Evolutionary conservation across 2,329 filamentous ascomycete genomes (phyloP).

Genomic region (Bipolaris cookei): DNA sequence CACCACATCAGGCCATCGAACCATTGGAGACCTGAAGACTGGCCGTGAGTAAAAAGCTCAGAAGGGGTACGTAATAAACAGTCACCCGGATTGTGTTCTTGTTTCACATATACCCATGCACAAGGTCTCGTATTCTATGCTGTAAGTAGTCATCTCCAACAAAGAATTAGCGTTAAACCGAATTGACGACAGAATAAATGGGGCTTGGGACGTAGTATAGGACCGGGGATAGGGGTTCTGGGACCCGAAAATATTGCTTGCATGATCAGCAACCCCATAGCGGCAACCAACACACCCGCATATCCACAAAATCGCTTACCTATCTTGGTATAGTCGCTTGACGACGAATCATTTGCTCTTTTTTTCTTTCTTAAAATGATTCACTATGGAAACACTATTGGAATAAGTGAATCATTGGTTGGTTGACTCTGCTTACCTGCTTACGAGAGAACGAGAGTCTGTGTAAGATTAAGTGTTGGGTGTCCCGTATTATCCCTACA

Average conservation of each 20-base stretch:
- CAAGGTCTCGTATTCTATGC: neutral
- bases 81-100: neutral
- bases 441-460: neutral
- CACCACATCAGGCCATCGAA: constrained; percentile 4
- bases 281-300: neutral
- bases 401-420: neutral
- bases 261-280: constrained; percentile 2
- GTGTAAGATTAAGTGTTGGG: neutral
- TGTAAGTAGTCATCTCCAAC: neutral
- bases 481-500: neutral
- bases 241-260: neutral
- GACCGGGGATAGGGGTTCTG: neutral
- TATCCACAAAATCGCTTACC: neutral
- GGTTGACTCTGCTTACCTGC: neutral
- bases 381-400: neutral
- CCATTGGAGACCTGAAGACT: neutral
- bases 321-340: neutral
- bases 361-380: neutral
- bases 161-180: neutral
- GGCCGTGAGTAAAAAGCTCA: neutral
- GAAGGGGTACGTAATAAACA: neutral
- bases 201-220: neutral
- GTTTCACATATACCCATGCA: neutral
- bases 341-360: neutral
- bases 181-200: neutral